Evolutionary conservation across 768 basidiomycete species (phyloP), one percentile per base, ranked within the genome.

Genomic region (Mycena galopus): DNA sequence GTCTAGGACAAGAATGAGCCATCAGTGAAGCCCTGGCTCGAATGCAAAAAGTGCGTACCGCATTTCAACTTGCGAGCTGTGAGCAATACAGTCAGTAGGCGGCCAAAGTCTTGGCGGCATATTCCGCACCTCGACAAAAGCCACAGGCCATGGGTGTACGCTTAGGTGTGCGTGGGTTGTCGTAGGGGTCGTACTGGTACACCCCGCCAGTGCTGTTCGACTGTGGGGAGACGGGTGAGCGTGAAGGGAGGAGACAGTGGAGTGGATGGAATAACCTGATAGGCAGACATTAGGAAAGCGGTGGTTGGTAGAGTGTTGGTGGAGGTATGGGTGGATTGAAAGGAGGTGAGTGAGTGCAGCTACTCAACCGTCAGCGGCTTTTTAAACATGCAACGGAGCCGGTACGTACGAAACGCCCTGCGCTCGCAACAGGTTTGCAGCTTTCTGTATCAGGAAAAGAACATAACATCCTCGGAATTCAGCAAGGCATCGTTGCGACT

Each of bases 41-140:
- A 37, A 27, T 58, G 25, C 55, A 11, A 37, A 29, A 25, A 67
- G 39, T 61, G 32, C 71, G 60, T 61, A 75, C 74, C 91, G 77
- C 93, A 94, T 81, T 93, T 93, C 65, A 94, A 79, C 80, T 93
- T 93, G 71, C 92, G 86, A 7, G 90, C 92, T 93, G 74, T 69
- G 35, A 37, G 37, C 57, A 50, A 30, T 27, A n/a, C n/a, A 60
- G 65, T 25, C 23, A 55, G 56, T 25, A n/a, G 37, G 50, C 42
- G 19, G 58, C 51, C 12, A 74, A 7, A 37, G 42, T 25, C 2
- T 32, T 29, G 23, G 25, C 27, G 72, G 11, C 55, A 56, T n/a
- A 8, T 21, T 47, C 69, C 81, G 67, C 74, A 91, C 92, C 90
- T 80, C 93, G 84, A 79, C 93, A 94, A 77, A 93, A 94, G 65